A percentile compares a stretch with the other conserved stretches of the same genome.
phyloP scores from a whole-genome alignment of 352 stramenopile species.

The Globisporangium megalacanthum region DNA sequence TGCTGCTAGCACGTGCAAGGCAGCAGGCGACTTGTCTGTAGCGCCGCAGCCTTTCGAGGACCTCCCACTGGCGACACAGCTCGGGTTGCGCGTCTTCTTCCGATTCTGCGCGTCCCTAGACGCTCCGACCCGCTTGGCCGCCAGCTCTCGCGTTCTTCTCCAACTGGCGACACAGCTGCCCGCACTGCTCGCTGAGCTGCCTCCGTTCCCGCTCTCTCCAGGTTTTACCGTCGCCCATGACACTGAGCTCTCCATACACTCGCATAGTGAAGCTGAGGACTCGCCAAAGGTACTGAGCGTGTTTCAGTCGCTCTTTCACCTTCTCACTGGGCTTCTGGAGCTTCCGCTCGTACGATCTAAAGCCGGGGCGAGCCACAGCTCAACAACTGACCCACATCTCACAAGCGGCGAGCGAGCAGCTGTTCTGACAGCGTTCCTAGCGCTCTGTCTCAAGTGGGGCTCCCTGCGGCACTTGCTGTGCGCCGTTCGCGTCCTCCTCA shows the following conservation, averaged over 20 bases:
- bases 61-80: constrained; percentile 35
- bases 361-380: constrained; percentile 4
- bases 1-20: not conserved
- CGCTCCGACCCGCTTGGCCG: constrained; percentile 16
- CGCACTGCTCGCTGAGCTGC: constrained; percentile 43
- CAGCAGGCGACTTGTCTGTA: constrained; percentile 3
- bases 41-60: constrained; percentile 29
- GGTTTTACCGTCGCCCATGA: constrained; percentile 20
- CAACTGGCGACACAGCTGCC: constrained; percentile 53
- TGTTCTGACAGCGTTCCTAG: constrained; percentile 47
- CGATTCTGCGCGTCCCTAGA: constrained; percentile 47
- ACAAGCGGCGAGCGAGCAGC: constrained; percentile 19
- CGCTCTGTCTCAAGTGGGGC: constrained; percentile 65
- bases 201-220: constrained; percentile 46
- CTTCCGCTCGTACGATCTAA: not conserved
- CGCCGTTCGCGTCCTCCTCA: constrained; percentile 31
- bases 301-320: constrained; percentile 45
- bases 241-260: not conserved
- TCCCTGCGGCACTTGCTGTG: constrained; percentile 46
- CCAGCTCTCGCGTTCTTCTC: constrained; percentile 31
- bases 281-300: constrained; percentile 24
- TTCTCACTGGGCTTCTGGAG: constrained; percentile 37
- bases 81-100: constrained; percentile 71
- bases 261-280: not conserved
- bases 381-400: constrained; percentile 3